phyloP scores from a whole-genome alignment of 2,329 filamentous ascomycete species.

The Mollisia scopiformis region DNA sequence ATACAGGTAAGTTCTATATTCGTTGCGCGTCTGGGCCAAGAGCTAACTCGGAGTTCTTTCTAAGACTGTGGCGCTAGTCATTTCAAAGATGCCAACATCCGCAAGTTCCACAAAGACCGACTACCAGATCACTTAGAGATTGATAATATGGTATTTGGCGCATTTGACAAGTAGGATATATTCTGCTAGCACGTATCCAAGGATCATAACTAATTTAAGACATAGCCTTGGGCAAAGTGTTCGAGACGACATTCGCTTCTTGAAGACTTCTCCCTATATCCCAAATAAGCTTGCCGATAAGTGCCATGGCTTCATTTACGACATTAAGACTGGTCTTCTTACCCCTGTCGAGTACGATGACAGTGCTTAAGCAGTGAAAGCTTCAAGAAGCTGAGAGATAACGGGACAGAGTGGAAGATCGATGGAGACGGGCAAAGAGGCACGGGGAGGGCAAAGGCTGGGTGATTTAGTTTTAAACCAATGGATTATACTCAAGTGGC shows the following conservation, averaged over 20 bases:
- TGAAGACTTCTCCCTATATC: conserved; percentile 1
- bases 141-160: neutral
- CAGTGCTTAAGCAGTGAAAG: neutral
- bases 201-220: neutral
- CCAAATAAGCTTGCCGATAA: neutral
- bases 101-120: conserved; percentile 1
- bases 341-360: neutral
- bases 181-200: neutral
- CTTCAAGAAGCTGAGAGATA: no score
- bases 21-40: neutral
- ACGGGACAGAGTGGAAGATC: no score
- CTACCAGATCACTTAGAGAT: neutral
- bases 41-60: neutral
- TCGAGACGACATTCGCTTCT: neutral
- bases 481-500: no score
- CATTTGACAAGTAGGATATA: neutral
- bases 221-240: neutral
- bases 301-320: neutral
- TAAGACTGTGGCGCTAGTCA: neutral
- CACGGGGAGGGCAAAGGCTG: no score
- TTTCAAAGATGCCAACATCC: neutral
- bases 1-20: neutral
- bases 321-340: conserved; percentile 1
- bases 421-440: no score
- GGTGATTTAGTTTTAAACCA: neutral